Conservation (phyloP, 2,329 filamentous ascomycete species). For the Penicillium sclerotiorum region DNA sequence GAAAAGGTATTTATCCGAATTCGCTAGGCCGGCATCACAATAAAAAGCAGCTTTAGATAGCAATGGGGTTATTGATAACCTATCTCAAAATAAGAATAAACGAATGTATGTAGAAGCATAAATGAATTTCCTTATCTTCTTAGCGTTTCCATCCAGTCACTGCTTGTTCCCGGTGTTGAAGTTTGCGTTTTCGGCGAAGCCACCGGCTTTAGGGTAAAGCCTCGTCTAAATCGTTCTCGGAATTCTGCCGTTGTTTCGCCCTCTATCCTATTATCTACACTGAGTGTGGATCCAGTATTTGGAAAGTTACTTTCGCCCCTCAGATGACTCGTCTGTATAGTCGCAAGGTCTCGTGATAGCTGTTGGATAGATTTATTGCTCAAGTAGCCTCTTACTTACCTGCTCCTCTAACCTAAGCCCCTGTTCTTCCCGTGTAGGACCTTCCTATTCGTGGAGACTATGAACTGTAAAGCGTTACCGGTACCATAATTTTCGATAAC, state of each 20-base stretch:
- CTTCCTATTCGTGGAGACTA: slow-evolving; percentile 43
- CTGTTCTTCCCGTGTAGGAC: slow-evolving; percentile 32
- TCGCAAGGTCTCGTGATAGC: slow-evolving; percentile 35
- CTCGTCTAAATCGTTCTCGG: slow-evolving; percentile 30
- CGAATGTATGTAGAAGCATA: background rate
- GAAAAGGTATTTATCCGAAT: too few species aligned
- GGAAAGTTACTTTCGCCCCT: slow-evolving; percentile 13
- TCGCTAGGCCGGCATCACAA: too few species aligned
- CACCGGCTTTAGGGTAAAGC: slow-evolving; percentile 14
- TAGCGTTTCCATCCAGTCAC: background rate
- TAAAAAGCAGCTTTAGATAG: too few species aligned
- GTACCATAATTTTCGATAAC: slow-evolving; percentile 40
- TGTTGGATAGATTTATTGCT: slow-evolving; percentile 33
- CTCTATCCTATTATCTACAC: slow-evolving; percentile 10
- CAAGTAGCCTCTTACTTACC: slow-evolving; percentile 38
- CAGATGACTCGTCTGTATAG: slow-evolving; percentile 20
- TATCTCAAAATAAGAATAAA: too few species aligned
- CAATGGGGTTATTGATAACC: too few species aligned
- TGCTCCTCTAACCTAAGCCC: slow-evolving; percentile 32
- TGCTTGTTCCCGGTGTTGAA: slow-evolving; percentile 1
- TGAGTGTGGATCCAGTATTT: slow-evolving; percentile 7
- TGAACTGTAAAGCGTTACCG: slow-evolving; percentile 40
- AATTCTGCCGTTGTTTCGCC: slow-evolving; percentile 21
- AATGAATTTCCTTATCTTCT: background rate
- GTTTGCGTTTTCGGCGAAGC: background rate